phyloP scores from a whole-genome alignment of 352 stramenopile species.

The Globisporangium apiculatum region DNA sequence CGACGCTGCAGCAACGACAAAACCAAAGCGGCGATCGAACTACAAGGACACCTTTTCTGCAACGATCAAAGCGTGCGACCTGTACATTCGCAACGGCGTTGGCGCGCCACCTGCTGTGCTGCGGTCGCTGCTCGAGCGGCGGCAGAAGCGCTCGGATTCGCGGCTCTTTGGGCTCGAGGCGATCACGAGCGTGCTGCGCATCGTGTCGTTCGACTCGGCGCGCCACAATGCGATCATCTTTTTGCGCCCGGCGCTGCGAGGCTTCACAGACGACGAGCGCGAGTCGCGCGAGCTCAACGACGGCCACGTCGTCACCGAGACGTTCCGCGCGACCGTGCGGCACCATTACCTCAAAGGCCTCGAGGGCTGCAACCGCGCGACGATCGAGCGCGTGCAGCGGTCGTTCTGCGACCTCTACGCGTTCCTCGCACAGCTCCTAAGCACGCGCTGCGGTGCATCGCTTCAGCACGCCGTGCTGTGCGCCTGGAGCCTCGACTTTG shows the following conservation, averaged over 20 bases:
- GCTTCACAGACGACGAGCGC: slow-evolving; percentile 82
- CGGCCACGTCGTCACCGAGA: slow-evolving; percentile 66
- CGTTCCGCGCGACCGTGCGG: slow-evolving; percentile 75
- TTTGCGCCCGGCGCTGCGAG: slow-evolving; percentile 72
- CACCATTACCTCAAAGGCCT: slow-evolving; percentile 86
- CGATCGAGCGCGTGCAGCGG: slow-evolving; percentile 43
- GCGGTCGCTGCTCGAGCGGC: slow-evolving; percentile 57
- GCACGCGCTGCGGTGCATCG: slow-evolving; percentile 13
- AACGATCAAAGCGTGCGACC: slow-evolving; percentile 79
- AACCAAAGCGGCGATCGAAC: slow-evolving; percentile 20
- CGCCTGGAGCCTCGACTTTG: slow-evolving; percentile 80
- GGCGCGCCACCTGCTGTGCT: slow-evolving; percentile 78
- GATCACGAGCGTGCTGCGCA: slow-evolving; percentile 66
- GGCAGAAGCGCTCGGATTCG: slow-evolving; percentile 62
- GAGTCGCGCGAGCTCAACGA: slow-evolving; percentile 75
- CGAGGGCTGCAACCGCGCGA: slow-evolving; percentile 69
- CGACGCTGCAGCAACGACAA: slow-evolving; percentile 12
- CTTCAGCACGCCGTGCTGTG: slow-evolving; percentile 78
- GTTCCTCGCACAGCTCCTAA: slow-evolving; percentile 53
- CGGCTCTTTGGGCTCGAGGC: slow-evolving; percentile 75
- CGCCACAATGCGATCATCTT: slow-evolving; percentile 78
- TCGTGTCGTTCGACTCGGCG: slow-evolving; percentile 69
- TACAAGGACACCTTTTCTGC: slow-evolving; percentile 69
- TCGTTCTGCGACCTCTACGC: slow-evolving; percentile 77
- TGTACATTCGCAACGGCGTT: slow-evolving; percentile 82